Base-by-base conservation (phyloP, 306 rosid species). In the Lathyrus oleraceus region DNA sequence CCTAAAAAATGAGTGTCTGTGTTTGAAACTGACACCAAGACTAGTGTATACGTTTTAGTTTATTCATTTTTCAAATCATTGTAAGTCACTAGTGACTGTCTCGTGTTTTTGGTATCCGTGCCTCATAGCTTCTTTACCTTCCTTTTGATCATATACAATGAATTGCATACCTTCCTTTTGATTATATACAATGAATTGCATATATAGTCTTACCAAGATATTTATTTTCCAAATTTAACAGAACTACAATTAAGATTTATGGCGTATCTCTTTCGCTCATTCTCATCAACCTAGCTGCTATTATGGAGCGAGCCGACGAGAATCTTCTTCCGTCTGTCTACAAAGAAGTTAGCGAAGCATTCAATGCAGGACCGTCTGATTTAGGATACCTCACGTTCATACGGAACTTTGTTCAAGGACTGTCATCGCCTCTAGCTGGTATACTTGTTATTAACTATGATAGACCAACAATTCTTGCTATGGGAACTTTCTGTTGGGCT, bases 261-360 rank as follows among this genome's bases (percentile, higher is more conserved):
- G 96, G 95, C 53, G 35, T 88, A 16, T 90, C 96, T 44, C 80
- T 90, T 61, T 90, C 92, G 10, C 91, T 90, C 71, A 74, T 88
- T 76, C 95, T 90, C 45, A 90, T 90, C 78, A 94, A 94, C 86
- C 52, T 94, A 72, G 97, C 97, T 15, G 92, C 99, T 61, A 87
- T 94, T 60, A 91, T 94, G 99, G 97, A 91, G 81, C 87, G 95
- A 0, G 97, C 99, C 0, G 99, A 94, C 25, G 99, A 91, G 61
- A 94, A 94, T 78, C 96, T 94, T 64, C 99, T 91, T 61, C 99
- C 99, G 15, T 73, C 99, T 4, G 99, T 94, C 21, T 94, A 91
- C 86, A 94, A 91, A 86, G 99, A 94, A 87, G 95, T 94, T 11
- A 91, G 99, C 20, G 99, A 85, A 83, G 84, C 99, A 57, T 94